Percentiles rank a stretch among this genome's conserved stretches.
These are phyloP conservation scores for Agrocybe praecox DNA, from an alignment of 768 basidiomycete species.

Conservation along the genomic window DNA sequence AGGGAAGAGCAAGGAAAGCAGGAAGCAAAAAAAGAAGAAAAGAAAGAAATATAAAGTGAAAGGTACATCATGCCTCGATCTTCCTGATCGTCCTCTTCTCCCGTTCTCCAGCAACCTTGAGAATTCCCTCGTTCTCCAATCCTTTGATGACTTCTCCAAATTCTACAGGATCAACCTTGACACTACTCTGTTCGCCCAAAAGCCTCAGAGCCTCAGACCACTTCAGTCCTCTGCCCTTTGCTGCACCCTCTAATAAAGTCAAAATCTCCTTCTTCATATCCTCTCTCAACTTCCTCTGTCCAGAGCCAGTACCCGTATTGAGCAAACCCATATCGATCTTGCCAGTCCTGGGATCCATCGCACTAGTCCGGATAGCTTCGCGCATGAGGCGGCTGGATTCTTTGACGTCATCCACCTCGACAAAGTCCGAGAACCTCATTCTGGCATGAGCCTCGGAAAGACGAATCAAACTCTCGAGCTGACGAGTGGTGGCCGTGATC, in stretches of 20 bases:
- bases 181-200: constrained; percentile 82
- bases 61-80: constrained; percentile 42
- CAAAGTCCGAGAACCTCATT: constrained; percentile 90
- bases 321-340: constrained; percentile 97
- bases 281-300: constrained; percentile 84
- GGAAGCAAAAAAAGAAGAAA: neutral
- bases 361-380: constrained; percentile 91
- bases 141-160: constrained; percentile 78
- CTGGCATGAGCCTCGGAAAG: constrained; percentile 95
- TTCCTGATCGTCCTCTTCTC: constrained; percentile 80
- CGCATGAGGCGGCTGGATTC: constrained; percentile 96
- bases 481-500: constrained; percentile 97
- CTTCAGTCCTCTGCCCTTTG: constrained; percentile 61
- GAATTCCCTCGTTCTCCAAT: constrained; percentile 82
- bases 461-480: constrained; percentile 96
- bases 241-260: constrained; percentile 56
- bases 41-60: neutral
- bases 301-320: constrained; percentile 89
- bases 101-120: constrained; percentile 87
- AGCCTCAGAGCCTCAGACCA: constrained; percentile 84
- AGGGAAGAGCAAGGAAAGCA: neutral
- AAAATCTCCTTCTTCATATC: constrained; percentile 88
- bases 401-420: constrained; percentile 84
- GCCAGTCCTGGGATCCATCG: constrained; percentile 95
- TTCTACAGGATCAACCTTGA: constrained; percentile 78